Evolutionary conservation across 1,284 basidiomycete genomes (phyloP), one percentile per base, ranked within the genome.

Genomic region (Volvariella volvacea): DNA sequence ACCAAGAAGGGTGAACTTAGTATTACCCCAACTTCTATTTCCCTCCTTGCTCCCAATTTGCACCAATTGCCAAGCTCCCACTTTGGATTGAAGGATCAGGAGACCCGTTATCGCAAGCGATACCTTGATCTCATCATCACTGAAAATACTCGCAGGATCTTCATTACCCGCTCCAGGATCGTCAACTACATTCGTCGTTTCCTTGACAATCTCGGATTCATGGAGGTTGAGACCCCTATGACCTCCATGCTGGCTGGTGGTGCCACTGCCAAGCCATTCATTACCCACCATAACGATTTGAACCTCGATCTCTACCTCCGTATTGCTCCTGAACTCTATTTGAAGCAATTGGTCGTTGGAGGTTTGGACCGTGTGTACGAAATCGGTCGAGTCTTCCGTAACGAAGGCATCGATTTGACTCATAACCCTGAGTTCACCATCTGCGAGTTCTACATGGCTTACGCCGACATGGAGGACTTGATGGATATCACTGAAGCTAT

Each of bases 361-460:
- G 95, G 95, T 9, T 77, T 99, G 22, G 95, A 99, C 68, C 86
- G 95, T 41, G 95, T 99, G 8, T 99, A 94, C 68, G 95, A 99
- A 69, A 97, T 99, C 52, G 96, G 95, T 4, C 84, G 95, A 43
- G 94, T 98, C 22, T 99, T 99, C 80, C 74, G 96, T 46, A 99
- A 99, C 67, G 96, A 99, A 65, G 90, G 93, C 43, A 99, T 99
- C 63, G 96, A 99, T 69, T 74, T 98, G 57, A 99, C 95, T 20
- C 93, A 96, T 66, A 96, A 96, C 67, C 92, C 93, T 52, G 92
- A 95, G 63, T 95, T 96, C 72, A 92, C 92, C 16, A 96, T 98
- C 67, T 99, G 95, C 78, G 95, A 99, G 72, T 99, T 99, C 70
- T 99, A 99, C 66, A 99, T 99, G 95, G 95, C 95, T 21, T 99